Conservation (phyloP, 139 green algal species). For the Closterium sp. region DNA sequence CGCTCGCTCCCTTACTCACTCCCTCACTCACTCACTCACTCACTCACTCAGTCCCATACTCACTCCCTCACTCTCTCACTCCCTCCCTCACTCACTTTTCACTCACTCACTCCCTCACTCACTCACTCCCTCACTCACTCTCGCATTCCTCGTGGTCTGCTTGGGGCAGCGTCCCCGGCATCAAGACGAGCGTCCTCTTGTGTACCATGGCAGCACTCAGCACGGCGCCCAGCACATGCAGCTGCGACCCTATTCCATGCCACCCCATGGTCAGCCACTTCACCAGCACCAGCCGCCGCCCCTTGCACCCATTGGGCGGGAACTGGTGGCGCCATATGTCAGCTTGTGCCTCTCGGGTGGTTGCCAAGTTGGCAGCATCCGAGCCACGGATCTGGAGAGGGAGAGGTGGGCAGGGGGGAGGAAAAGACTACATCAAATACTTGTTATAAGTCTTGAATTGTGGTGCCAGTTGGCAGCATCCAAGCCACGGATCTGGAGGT, state of each 20-base stretch:
- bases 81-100: no score
- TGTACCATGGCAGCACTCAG: not conserved
- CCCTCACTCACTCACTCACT: not conserved
- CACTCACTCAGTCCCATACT: not conserved
- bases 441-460: no score
- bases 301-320: not conserved
- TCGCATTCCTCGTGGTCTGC: not conserved
- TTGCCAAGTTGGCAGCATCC: constrained; percentile 25
- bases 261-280: constrained; percentile 16
- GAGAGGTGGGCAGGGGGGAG: no score
- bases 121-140: not conserved
- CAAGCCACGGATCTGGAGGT: no score
- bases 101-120: no score
- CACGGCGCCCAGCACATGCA: constrained; percentile 30
- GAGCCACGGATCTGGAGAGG: constrained; percentile 32
- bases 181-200: not conserved
- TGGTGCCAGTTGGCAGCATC: no score
- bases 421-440: no score
- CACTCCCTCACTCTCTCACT: not conserved
- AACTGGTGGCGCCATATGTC: constrained; percentile 38
- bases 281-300: constrained; percentile 11
- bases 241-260: constrained; percentile 32
- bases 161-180: not conserved
- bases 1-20: not conserved
- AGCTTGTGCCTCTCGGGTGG: constrained; percentile 17